phyloP scores from a whole-genome alignment of 1,284 basidiomycete species.

The Fomitiporia mediterranea region DNA sequence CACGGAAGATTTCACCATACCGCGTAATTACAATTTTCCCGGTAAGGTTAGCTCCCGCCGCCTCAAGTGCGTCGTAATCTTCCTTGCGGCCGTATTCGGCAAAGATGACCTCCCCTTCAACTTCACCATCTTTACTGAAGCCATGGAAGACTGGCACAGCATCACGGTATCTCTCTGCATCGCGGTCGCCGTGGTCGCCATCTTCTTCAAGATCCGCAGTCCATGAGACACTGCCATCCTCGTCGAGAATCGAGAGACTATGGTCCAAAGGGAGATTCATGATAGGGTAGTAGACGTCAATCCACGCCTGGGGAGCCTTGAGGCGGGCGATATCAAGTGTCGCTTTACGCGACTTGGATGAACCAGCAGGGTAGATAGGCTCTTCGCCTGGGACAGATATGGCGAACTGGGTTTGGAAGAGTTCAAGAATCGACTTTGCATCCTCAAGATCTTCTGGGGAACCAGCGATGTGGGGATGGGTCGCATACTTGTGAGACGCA shows the following conservation, averaged over 20 bases:
- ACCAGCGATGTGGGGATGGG: slow-evolving; percentile 71
- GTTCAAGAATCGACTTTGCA: slow-evolving; percentile 55
- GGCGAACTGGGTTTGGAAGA: slow-evolving; percentile 59
- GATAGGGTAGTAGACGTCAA: slow-evolving; percentile 79
- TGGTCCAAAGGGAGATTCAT: slow-evolving; percentile 72
- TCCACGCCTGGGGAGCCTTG: slow-evolving; percentile 61
- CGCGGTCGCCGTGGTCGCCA: slow-evolving; percentile 56
- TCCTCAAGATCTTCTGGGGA: slow-evolving; percentile 60
- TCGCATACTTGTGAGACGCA: slow-evolving; percentile 55
- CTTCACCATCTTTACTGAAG: slow-evolving; percentile 60
- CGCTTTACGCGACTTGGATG: slow-evolving; percentile 55
- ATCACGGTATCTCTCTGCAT: slow-evolving; percentile 56
- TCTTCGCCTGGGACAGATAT: slow-evolving; percentile 40
- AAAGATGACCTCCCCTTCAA: slow-evolving; percentile 69
- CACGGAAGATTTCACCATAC: slow-evolving; percentile 81
- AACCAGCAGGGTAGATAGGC: slow-evolving; percentile 64
- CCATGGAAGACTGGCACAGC: slow-evolving; percentile 68
- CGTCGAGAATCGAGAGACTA: slow-evolving; percentile 54
- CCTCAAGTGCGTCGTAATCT: slow-evolving; percentile 66
- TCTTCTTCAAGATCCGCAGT: slow-evolving; percentile 67
- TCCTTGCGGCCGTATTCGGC: slow-evolving; percentile 78
- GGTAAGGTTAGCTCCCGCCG: slow-evolving; percentile 64
- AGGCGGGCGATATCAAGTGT: slow-evolving; percentile 51
- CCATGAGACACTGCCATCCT: slow-evolving; percentile 57
- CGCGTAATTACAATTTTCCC: slow-evolving; percentile 83